These are phyloP conservation scores for Alternaria infectoria DNA, from an alignment of 2,329 filamentous ascomycete genomes.

Conservation along the genomic window DNA sequence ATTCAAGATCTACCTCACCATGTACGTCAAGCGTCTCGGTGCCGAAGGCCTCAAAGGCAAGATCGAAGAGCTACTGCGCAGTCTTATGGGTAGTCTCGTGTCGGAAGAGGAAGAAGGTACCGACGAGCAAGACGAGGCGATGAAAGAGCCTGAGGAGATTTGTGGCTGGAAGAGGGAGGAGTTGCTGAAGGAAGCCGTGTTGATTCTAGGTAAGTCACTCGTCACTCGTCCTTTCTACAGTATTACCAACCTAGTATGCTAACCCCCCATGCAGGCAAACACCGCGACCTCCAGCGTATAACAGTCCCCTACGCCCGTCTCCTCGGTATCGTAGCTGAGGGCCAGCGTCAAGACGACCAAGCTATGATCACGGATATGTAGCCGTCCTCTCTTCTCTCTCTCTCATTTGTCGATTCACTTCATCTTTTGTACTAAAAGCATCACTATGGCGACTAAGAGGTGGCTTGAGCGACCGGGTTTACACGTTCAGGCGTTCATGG, in stretches of 20 bases:
- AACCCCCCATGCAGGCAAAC: conserved; percentile 72
- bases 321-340: conserved; percentile 42
- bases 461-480: background rate
- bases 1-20: conserved; percentile 92
- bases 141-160: conserved; percentile 69
- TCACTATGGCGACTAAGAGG: background rate
- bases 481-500: background rate
- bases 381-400: background rate
- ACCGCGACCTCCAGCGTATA: conserved; percentile 88
- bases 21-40: conserved; percentile 96
- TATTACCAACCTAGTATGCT: background rate
- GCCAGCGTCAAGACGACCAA: conserved; percentile 36
- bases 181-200: conserved; percentile 85
- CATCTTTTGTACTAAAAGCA: conserved; percentile 6
- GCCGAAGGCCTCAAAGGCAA: conserved; percentile 87
- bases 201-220: conserved; percentile 75
- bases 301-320: conserved; percentile 92
- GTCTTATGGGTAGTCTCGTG: conserved; percentile 74
- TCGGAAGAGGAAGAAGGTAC: conserved; percentile 64
- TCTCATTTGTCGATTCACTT: background rate
- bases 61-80: conserved; percentile 88
- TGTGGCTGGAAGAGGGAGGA: conserved; percentile 92
- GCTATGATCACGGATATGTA: conserved; percentile 46
- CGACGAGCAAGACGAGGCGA: conserved; percentile 59
- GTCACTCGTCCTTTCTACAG: background rate